These are phyloP conservation scores for Botrytis aclada DNA, from an alignment of 2,329 filamentous ascomycete genomes.

Conservation along the genomic window DNA sequence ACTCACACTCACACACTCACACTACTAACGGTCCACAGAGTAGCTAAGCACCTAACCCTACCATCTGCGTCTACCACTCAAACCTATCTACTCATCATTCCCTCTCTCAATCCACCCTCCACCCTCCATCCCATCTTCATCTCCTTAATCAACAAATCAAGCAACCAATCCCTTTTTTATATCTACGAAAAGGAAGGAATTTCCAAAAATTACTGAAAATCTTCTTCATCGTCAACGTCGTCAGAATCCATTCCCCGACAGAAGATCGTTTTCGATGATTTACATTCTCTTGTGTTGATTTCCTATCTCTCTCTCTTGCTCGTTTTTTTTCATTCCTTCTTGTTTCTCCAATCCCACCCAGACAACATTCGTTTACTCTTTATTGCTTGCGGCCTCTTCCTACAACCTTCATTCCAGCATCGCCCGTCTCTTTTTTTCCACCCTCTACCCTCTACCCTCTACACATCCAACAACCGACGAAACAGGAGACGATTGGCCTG, in stretches of 20 bases:
- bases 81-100: background rate
- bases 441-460: background rate
- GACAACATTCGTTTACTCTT: slow-evolving; percentile 9
- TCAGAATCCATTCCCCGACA: background rate
- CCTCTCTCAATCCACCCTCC: background rate
- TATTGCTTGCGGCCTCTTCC: slow-evolving; percentile 8
- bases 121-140: slow-evolving; percentile 41
- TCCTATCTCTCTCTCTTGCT: slow-evolving; percentile 4
- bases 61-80: too few species aligned
- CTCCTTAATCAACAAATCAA: slow-evolving; percentile 40
- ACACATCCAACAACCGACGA: background rate
- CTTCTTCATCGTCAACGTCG: slow-evolving; percentile 41
- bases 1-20: too few species aligned
- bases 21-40: background rate
- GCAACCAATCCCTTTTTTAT: slow-evolving; percentile 66
- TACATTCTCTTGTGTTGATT: slow-evolving; percentile 23
- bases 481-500: slow-evolving; percentile 11
- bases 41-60: too few species aligned
- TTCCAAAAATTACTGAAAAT: slow-evolving; percentile 44
- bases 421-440: background rate
- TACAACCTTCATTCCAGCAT: slow-evolving; percentile 17
- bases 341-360: background rate
- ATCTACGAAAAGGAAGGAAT: slow-evolving; percentile 63
- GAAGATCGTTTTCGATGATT: slow-evolving; percentile 22
- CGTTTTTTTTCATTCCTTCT: slow-evolving; percentile 13